Conservation (phyloP, 208 protist species). For the Porcisia deanei region DNA sequence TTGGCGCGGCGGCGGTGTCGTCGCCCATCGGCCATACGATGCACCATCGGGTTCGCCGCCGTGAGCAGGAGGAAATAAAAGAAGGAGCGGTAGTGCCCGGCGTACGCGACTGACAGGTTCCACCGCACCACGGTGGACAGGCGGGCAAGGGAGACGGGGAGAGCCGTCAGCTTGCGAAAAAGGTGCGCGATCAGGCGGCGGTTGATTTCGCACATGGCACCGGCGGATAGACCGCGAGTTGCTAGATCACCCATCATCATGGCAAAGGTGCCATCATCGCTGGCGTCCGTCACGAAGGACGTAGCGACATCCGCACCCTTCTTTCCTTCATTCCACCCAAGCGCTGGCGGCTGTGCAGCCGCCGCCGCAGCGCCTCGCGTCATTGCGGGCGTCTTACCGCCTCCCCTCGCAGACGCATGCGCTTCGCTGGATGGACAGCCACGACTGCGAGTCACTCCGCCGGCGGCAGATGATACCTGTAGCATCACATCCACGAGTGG, state of each 20-base stretch:
- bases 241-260: conserved; percentile 1
- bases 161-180: conserved; percentile 26
- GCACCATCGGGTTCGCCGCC: conserved; percentile 36
- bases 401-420: neutral
- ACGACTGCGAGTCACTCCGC: neutral
- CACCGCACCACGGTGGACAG: conserved; percentile 51
- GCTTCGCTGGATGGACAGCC: neutral
- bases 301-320: conserved; percentile 1
- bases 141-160: conserved; percentile 51
- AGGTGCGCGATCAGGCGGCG: conserved; percentile 13
- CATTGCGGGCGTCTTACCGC: neutral
- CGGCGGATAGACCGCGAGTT: conserved; percentile 7
- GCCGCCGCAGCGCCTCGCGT: conserved; percentile 2
- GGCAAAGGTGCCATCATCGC: conserved; percentile 4
- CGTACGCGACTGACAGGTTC: conserved; percentile 37
- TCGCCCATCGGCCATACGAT: conserved; percentile 27
- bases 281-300: conserved; percentile 3
- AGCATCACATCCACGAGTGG: conserved; percentile 16
- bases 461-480: neutral
- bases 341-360: conserved; percentile 1
- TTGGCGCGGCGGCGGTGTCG: conserved; percentile 28
- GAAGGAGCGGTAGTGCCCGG: conserved; percentile 45
- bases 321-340: conserved; percentile 34
- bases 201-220: conserved; percentile 16
- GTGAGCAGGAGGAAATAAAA: conserved; percentile 49